phyloP scores from a whole-genome alignment of 257 asterid species.

The Solanum bulbocastanum region DNA sequence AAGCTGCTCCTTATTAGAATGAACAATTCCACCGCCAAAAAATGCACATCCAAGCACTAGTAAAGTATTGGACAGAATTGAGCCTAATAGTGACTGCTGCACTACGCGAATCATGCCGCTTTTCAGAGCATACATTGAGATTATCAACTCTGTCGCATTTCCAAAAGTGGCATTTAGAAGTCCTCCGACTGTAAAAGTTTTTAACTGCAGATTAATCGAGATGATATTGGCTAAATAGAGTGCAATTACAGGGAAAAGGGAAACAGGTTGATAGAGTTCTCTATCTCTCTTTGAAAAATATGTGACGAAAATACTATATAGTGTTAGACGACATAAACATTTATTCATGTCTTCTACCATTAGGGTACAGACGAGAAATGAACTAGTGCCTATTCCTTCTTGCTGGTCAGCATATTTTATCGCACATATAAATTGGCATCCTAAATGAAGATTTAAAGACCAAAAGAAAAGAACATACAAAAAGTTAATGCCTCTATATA shows the following conservation, averaged over 20 bases:
- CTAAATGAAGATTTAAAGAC: neutral
- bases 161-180: conserved; percentile 84
- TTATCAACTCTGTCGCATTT: conserved; percentile 77
- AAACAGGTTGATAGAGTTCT: neutral
- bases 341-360: neutral
- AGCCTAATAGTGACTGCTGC: conserved; percentile 74
- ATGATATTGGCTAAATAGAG: neutral
- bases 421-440: neutral
- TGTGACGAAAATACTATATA: neutral
- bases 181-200: conserved; percentile 56
- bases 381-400: neutral
- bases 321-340: neutral
- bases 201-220: neutral
- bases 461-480: neutral
- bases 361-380: neutral
- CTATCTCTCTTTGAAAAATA: neutral
- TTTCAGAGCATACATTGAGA: conserved; percentile 58
- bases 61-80: conserved; percentile 70
- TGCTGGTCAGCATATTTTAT: neutral
- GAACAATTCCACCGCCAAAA: conserved; percentile 64
- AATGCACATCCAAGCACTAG: conserved; percentile 85
- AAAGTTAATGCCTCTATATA: neutral
- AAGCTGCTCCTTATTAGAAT: conserved; percentile 44
- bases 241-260: neutral
- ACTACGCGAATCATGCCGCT: conserved; percentile 65